Evolutionary conservation across 257 asterid species (phyloP), one percentile per base, ranked within the genome.

Genomic region (Datura wrightii): DNA sequence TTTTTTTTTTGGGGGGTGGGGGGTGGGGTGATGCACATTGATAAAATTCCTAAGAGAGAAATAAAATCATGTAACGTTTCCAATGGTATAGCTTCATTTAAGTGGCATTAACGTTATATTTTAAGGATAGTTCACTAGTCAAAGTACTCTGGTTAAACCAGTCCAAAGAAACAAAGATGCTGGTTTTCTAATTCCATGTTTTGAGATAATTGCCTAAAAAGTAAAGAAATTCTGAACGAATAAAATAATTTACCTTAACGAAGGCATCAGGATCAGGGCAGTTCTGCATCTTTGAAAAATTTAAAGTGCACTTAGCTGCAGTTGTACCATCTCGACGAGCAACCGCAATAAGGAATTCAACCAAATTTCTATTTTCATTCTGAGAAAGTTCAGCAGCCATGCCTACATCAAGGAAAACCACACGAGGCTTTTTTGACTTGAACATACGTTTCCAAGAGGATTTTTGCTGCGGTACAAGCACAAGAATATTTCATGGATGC

Each of bases 401-500:
- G 85, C 97, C 97, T 19, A 24, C 97, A 59, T 92, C 96, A 69
- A 93, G 80, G 91, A 24, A 24, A 44, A 93, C 83, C 36, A 92
- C 85, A 85, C 90, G 97, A 82, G 97, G 94, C 89, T 93, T 46
- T 46, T 46, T 93, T 67, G 85, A 55, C 86, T 93, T 92, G 82
- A 90, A 92, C 74, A 92, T 67, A 84, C 60, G 88, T 24, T 83
- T 91, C 54, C 92, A 89, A 79, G 94, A 88, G 56, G 90, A 86
- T 84, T 90, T 87, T 80, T 86, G 86, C 89, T 56, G 82, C 31
- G 87, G 81, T 19, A 86, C 89, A 36, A 94, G 94, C 36, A 93
- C 97, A 76, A 93, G 94, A 88, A 93, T 92, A 89, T 93, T 93
- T 79, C 96, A 94, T 10, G 97, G 97, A 85, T 92, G 96, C 97